A percentile compares a stretch with the other conserved stretches of the same genome.
Evolutionary conservation across 2,329 filamentous ascomycete species (phyloP).

Genomic region (Diplodia intermedia): DNA sequence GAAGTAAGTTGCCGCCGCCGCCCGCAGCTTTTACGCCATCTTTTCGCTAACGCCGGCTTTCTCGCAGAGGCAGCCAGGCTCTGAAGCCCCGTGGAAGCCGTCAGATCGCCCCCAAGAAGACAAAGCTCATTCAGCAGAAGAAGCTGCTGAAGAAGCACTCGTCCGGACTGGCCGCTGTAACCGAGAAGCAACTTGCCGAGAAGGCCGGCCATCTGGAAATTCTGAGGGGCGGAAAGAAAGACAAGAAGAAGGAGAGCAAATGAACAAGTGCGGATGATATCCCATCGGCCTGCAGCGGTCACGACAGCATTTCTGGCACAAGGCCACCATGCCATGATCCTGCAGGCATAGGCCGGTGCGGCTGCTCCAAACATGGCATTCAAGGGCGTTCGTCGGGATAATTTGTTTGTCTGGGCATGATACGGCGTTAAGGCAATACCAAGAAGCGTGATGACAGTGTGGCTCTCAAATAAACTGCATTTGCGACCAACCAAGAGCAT

Average conservation of each 20-base stretch:
- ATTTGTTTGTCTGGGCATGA: not conserved
- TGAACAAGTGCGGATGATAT: not conserved
- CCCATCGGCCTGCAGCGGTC: not conserved
- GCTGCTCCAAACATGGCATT: not conserved
- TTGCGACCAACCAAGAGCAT: not conserved
- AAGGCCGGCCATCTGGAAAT: slow-evolving; percentile 75
- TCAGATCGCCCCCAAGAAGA: slow-evolving; percentile 72
- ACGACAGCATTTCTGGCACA: not conserved
- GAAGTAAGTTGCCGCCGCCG: slow-evolving; percentile 17
- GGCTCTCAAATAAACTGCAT: not conserved
- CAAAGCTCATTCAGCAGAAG: slow-evolving; percentile 64
- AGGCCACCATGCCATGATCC: not conserved
- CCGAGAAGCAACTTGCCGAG: slow-evolving; percentile 70
- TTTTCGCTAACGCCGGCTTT: slow-evolving; percentile 32
- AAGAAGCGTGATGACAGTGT: not conserved
- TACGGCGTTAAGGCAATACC: slow-evolving; percentile 13
- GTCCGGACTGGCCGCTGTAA: slow-evolving; percentile 67
- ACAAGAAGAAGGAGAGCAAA: slow-evolving; percentile 38
- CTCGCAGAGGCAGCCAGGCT: slow-evolving; percentile 40
- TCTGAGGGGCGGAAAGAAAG: slow-evolving; percentile 70
- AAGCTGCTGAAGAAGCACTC: slow-evolving; percentile 72
- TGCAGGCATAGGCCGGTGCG: not conserved
- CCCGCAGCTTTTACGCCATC: slow-evolving; percentile 36
- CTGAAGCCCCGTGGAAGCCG: slow-evolving; percentile 65
- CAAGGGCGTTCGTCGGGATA: slow-evolving; percentile 9